Percentiles rank a stretch among this genome's conserved stretches.
Evolutionary conservation across 805 yeast genomes (phyloP).

Genomic region (Komagataella kurtzmanii): DNA sequence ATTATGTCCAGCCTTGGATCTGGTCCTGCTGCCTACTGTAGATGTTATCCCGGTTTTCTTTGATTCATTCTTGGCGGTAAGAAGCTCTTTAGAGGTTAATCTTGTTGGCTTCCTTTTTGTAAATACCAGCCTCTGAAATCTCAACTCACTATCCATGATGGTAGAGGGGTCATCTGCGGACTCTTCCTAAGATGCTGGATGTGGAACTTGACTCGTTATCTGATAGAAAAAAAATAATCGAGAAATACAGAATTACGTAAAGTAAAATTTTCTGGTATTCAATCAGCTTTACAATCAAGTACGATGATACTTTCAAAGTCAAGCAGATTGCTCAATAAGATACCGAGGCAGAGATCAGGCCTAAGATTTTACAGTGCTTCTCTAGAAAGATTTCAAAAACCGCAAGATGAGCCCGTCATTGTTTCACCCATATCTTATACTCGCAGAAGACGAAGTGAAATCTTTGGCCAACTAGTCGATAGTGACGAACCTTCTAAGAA

Average conservation of each 20-base stretch:
- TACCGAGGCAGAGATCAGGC: not conserved
- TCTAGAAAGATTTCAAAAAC: conserved; percentile 5
- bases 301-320: not conserved
- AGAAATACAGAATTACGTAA: not conserved
- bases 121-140: not conserved
- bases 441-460: conserved; percentile 22
- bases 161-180: not conserved
- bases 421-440: conserved; percentile 17
- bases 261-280: not conserved
- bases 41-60: not conserved
- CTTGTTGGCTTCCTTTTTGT: not conserved
- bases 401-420: conserved; percentile 9
- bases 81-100: not conserved
- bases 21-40: not conserved
- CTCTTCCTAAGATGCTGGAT: not conserved
- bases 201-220: not conserved
- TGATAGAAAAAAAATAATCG: not conserved
- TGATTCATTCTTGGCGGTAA: not conserved
- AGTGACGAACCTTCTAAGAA: conserved; percentile 18
- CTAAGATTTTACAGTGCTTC: not conserved
- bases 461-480: conserved; percentile 28
- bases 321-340: not conserved
- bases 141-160: not conserved
- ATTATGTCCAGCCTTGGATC: not conserved
- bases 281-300: not conserved